Evolutionary conservation across 441 rosid species (phyloP), one percentile per base, ranked within the genome.

Genomic region (Isatis lusitanica): DNA sequence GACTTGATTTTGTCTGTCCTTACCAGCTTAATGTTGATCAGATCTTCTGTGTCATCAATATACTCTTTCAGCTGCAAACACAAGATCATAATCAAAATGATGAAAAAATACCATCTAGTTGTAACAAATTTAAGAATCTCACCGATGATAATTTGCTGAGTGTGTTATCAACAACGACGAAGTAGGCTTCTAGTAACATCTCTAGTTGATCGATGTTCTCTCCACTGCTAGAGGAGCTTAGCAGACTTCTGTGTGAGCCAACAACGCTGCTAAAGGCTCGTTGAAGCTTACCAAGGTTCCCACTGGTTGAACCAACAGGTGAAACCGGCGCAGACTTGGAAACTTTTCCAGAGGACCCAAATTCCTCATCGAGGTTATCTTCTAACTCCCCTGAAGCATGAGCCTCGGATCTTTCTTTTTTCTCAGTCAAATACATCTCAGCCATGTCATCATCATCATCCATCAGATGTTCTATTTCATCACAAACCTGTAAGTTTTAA

Each of bases 381-480:
- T 78, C 71, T 44, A 80, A 44, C 38, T 88, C 94, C 46, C 64
- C 80, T 16, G 83, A 72, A 50, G 80, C 82, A 81, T 81, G 84
- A 80, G 85, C 89, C 80, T 95, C 97, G 31, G 71, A 75, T 78
- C 85, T 87, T 79, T 78, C 86, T 76, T 88, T 95, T 80, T 95
- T 95, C 85, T 95, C 98, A 0, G 99, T 93, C 56, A 92, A 88
- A 79, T 95, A 87, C 99, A 92, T 93, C 83, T 90, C 96, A 78
- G 98, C 99, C 99, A 95, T 95, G 80, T 95, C 99, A 31, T 88
- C 97, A 73, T 95, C 99, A 83, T 95, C 99, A 71, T 95, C 98
- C 98, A 92, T 92, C 61, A 95, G 88, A 80, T 91, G 96, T 76
- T 95, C 99, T 75, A 92, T 89, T 79, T 95, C 98, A 84, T 95